phyloP scores from a whole-genome alignment of 306 rosid species.

The Leucaena leucocephala region DNA sequence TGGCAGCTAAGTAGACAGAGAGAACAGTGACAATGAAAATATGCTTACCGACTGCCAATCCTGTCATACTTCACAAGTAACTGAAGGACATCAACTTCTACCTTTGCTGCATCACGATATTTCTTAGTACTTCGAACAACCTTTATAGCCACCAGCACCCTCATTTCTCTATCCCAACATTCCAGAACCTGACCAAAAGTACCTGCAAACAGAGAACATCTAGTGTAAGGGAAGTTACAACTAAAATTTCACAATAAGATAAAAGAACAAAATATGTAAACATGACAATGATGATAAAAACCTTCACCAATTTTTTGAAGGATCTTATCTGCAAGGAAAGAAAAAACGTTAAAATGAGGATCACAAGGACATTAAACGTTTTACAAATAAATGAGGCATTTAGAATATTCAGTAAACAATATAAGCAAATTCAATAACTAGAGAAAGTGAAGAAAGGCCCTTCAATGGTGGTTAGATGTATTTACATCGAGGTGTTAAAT shows the following conservation, averaged over 20 bases:
- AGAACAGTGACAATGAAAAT: neutral
- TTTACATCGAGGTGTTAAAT: constrained; percentile 85
- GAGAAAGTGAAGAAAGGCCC: constrained; percentile 24
- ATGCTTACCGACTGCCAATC: constrained; percentile 63
- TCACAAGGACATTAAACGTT: neutral
- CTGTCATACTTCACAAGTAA: constrained; percentile 69
- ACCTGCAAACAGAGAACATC: constrained; percentile 35
- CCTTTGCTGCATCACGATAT: constrained; percentile 77
- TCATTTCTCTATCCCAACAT: constrained; percentile 77
- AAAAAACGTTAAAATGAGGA: neutral
- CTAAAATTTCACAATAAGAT: neutral
- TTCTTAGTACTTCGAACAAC: constrained; percentile 69
- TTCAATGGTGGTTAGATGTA: constrained; percentile 50
- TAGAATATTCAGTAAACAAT: constrained; percentile 12
- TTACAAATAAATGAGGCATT: constrained; percentile 2
- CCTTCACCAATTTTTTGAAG: constrained; percentile 75
- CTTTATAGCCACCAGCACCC: constrained; percentile 71
- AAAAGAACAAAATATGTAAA: constrained; percentile 6
- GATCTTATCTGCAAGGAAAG: constrained; percentile 57
- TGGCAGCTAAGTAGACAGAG: neutral
- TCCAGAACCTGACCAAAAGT: constrained; percentile 83
- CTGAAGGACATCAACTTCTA: constrained; percentile 74
- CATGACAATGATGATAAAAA: neutral
- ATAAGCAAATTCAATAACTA: constrained; percentile 9
- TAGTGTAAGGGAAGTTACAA: neutral